Evolutionary conservation across 768 basidiomycete genomes (phyloP).

Genomic region (Suillus plorans): DNA sequence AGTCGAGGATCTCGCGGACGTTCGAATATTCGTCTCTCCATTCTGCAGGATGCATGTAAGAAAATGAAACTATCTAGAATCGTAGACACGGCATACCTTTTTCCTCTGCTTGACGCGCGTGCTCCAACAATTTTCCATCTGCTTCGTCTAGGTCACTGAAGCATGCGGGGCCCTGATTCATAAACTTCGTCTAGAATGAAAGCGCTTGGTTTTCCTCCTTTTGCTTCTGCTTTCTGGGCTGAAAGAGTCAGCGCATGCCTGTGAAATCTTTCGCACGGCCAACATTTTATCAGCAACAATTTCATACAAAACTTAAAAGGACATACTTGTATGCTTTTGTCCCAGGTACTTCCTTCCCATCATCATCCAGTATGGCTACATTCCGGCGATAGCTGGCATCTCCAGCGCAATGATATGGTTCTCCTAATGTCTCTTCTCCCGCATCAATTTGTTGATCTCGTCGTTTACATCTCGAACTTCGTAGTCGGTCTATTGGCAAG

Average conservation of each 20-base stretch:
- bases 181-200: conserved; percentile 83
- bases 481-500: conserved; percentile 70
- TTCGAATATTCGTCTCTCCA: conserved; percentile 63
- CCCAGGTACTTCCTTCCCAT: conserved; percentile 94
- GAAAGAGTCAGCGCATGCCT: conserved; percentile 92
- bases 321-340: conserved; percentile 96
- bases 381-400: conserved; percentile 96
- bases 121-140: conserved; percentile 62
- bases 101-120: conserved; percentile 70
- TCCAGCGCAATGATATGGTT: conserved; percentile 93
- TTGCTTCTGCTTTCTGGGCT: conserved; percentile 80
- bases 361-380: conserved; percentile 91
- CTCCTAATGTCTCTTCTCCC: conserved; percentile 98
- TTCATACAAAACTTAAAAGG: background rate
- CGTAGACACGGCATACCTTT: conserved; percentile 49
- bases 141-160: conserved; percentile 90
- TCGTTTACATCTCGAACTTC: conserved; percentile 92
- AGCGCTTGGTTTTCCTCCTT: conserved; percentile 83
- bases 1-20: conserved; percentile 51
- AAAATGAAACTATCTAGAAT: background rate
- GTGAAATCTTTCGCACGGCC: conserved; percentile 95
- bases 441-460: conserved; percentile 93
- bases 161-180: conserved; percentile 83
- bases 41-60: conserved; percentile 37
- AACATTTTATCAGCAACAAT: conserved; percentile 4